Percentiles rank a stretch among this genome's conserved stretches.
Evolutionary conservation across 164 flowering plant genomes (phyloP).

Genomic region (Tetrastigma voinierianum): DNA sequence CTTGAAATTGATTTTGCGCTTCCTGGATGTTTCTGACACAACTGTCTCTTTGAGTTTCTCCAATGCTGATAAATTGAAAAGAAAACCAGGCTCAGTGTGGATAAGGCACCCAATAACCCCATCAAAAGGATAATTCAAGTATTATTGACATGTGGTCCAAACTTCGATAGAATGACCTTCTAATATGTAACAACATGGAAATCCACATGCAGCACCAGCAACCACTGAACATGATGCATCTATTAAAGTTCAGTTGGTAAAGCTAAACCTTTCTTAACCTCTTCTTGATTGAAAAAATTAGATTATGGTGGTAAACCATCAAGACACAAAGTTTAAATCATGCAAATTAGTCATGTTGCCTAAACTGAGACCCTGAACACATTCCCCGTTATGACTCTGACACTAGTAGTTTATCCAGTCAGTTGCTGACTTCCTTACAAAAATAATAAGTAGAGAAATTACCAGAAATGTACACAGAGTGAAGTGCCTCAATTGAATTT

Average conservation of each 20-base stretch:
- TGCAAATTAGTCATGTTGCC: not conserved
- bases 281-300: too few species aligned
- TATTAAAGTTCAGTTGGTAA: too few species aligned
- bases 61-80: conserved; percentile 41
- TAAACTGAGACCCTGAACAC: not conserved
- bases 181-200: too few species aligned
- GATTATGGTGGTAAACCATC: too few species aligned
- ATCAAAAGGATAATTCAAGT: too few species aligned
- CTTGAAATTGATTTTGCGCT: conserved; percentile 31
- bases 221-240: too few species aligned
- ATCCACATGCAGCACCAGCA: too few species aligned
- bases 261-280: too few species aligned
- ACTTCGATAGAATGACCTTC: too few species aligned
- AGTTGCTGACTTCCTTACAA: not conserved
- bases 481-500: conserved; percentile 53
- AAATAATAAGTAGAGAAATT: conserved; percentile 14
- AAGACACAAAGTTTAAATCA: not conserved
- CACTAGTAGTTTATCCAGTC: not conserved
- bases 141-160: too few species aligned
- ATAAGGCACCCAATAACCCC: not conserved
- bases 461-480: conserved; percentile 55
- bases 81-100: not conserved
- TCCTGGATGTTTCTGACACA: conserved; percentile 49
- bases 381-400: not conserved
- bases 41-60: conserved; percentile 62